Percentiles rank a stretch among this genome's conserved stretches.
Conservation (phyloP, 129 eudicot species). For the Tanacetum coccineum region DNA sequence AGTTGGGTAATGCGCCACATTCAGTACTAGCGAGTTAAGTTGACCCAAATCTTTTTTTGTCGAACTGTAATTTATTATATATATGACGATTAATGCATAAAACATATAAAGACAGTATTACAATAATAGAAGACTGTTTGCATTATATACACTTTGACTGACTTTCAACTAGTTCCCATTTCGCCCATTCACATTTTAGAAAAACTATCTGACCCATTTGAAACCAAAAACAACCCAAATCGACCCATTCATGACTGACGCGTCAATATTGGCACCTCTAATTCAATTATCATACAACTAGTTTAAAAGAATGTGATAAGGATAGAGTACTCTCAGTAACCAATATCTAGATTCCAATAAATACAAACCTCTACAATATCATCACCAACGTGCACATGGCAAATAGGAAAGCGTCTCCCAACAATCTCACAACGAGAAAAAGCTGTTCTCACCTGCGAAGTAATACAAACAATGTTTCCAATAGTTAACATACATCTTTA, state of each 20-base stretch:
- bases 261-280: not conserved
- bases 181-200: no score
- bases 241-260: not conserved
- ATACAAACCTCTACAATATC: conserved; percentile 63
- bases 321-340: not conserved
- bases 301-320: not conserved
- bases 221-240: not conserved
- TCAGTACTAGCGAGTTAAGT: no score
- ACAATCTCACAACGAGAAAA: conserved; percentile 56
- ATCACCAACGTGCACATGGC: conserved; percentile 74
- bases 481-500: conserved; percentile 3
- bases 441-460: conserved; percentile 51
- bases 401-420: conserved; percentile 79
- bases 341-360: conserved; percentile 9
- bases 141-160: no score
- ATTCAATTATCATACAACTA: not conserved
- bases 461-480: conserved; percentile 2
- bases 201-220: not conserved
- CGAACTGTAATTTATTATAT: no score
- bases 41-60: no score
- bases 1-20: no score
- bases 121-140: no score
- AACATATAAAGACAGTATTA: no score
- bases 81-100: no score
- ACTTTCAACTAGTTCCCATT: no score